phyloP scores from a whole-genome alignment of 192 early-diverging fungal species.

The Coemansia sp. region DNA sequence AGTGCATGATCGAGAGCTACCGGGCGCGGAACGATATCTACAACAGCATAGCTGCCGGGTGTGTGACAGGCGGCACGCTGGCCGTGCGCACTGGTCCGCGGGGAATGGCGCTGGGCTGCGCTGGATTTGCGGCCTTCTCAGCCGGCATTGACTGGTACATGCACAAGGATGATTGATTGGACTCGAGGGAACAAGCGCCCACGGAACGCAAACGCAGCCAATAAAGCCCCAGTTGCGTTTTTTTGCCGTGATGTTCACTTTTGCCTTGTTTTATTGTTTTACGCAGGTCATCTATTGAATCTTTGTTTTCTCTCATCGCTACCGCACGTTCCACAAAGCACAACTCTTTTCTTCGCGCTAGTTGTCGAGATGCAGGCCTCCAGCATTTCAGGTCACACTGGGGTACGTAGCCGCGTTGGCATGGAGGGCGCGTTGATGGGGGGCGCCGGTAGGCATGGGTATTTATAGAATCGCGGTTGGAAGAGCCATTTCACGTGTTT shows the following conservation, averaged over 20 bases:
- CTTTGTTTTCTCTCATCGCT: neutral
- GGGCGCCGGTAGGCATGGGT: no score
- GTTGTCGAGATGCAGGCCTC: slow-evolving; percentile 28
- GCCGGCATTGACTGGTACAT: slow-evolving; percentile 89
- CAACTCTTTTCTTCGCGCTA: neutral
- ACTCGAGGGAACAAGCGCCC: no score
- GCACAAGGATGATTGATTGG: slow-evolving; percentile 51
- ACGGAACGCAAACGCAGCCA: neutral
- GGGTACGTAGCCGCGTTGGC: slow-evolving; percentile 21
- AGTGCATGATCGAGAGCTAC: slow-evolving; percentile 95
- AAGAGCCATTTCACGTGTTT: neutral
- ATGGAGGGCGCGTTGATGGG: no score
- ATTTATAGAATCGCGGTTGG: no score
- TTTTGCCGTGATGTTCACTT: neutral
- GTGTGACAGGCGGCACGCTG: slow-evolving; percentile 84
- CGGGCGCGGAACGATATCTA: slow-evolving; percentile 93
- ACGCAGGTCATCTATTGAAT: neutral
- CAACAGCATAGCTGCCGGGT: slow-evolving; percentile 84
- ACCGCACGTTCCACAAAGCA: neutral
- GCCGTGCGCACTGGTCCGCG: slow-evolving; percentile 70
- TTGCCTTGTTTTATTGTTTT: slow-evolving; percentile 1
- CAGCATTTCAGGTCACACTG: slow-evolving; percentile 33
- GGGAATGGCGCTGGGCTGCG: slow-evolving; percentile 74
- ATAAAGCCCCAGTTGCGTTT: neutral
- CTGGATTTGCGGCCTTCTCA: slow-evolving; percentile 91